These are phyloP conservation scores for Cyphellophora europaea DNA, from an alignment of 2,329 filamentous ascomycete species.

Conservation along the genomic window DNA sequence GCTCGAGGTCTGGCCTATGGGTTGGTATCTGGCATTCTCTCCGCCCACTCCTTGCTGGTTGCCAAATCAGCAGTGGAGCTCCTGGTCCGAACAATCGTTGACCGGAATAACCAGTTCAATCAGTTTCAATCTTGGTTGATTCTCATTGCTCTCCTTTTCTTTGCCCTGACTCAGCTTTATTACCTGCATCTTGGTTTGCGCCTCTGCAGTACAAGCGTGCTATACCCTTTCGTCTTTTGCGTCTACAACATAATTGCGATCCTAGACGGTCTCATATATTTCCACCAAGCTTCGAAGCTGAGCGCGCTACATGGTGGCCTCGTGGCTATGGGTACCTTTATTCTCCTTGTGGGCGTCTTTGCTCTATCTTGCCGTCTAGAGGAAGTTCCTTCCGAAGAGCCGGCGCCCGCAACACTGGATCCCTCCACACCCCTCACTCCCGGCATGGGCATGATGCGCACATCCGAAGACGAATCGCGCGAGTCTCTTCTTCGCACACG, in stretches of 20 bases:
- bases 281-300: constrained; percentile 76
- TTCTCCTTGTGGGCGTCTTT: constrained; percentile 79
- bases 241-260: constrained; percentile 99
- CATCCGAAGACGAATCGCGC: constrained; percentile 30
- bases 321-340: constrained; percentile 76
- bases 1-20: constrained; percentile 80
- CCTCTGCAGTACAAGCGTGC: constrained; percentile 85
- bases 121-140: constrained; percentile 94
- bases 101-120: constrained; percentile 79
- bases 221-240: constrained; percentile 97
- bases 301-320: constrained; percentile 58
- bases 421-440: constrained; percentile 61
- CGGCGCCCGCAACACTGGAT: constrained; percentile 39
- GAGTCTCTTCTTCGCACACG: constrained; percentile 27
- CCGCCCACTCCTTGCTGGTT: constrained; percentile 83
- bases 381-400: constrained; percentile 40
- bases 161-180: constrained; percentile 86
- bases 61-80: constrained; percentile 96
- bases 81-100: constrained; percentile 74
- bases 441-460: constrained; percentile 62
- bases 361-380: constrained; percentile 89
- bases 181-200: constrained; percentile 91
- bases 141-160: constrained; percentile 65
- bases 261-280: constrained; percentile 93
- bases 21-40: constrained; percentile 82